phyloP scores from a whole-genome alignment of 768 basidiomycete species.

The Macrolepiota fuliginosa region DNA sequence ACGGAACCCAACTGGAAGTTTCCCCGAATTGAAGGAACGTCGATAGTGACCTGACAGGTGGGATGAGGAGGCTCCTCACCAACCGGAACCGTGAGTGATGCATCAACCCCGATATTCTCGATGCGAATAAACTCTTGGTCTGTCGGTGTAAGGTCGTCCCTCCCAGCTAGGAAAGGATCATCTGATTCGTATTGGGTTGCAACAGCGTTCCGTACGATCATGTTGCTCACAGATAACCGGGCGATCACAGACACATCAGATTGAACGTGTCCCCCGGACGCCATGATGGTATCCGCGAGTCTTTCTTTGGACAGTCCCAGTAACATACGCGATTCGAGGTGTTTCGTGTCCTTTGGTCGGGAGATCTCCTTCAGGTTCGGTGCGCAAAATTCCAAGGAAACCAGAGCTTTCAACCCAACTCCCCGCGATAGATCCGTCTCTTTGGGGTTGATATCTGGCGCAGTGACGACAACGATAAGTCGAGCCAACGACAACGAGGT shows the following conservation, averaged over 20 bases:
- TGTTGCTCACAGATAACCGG: constrained; percentile 42
- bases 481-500: constrained; percentile 57
- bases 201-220: constrained; percentile 57
- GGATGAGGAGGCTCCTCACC: constrained; percentile 26
- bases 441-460: constrained; percentile 77
- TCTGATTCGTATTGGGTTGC: constrained; percentile 68
- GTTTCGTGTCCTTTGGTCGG: constrained; percentile 32
- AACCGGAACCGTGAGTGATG: constrained; percentile 25
- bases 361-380: constrained; percentile 37
- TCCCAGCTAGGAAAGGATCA: constrained; percentile 56
- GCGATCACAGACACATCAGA: constrained; percentile 40
- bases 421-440: constrained; percentile 72
- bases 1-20: constrained; percentile 62
- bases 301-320: constrained; percentile 54
- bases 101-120: constrained; percentile 24
- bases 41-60: constrained; percentile 42
- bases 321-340: constrained; percentile 46
- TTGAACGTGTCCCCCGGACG: constrained; percentile 33
- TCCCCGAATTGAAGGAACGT: constrained; percentile 51
- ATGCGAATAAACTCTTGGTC: constrained; percentile 46
- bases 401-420: constrained; percentile 52
- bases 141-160: constrained; percentile 43
- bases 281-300: constrained; percentile 40
- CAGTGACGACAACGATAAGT: constrained; percentile 67
- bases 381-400: constrained; percentile 56